A percentile compares a stretch with the other conserved stretches of the same genome.
phyloP scores from a whole-genome alignment of 31 red algal genomes.

The Endocladia muricata region DNA sequence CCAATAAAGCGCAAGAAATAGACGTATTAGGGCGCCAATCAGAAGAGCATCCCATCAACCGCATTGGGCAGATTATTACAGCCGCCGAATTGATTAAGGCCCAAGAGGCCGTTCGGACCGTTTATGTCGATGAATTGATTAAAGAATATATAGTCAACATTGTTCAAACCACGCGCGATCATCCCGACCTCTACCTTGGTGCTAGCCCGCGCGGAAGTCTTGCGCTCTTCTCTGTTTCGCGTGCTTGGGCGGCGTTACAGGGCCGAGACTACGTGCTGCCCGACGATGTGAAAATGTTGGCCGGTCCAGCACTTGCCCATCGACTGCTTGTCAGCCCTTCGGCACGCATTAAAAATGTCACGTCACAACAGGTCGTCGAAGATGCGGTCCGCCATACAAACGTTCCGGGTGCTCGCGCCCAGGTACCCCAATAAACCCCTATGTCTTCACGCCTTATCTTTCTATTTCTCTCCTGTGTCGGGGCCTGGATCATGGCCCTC shows the following conservation, averaged over 20 bases:
- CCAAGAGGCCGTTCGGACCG: background rate
- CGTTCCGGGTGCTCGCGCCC: too few species aligned
- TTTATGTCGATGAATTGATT: background rate
- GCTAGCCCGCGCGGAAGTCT: background rate
- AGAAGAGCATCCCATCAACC: background rate
- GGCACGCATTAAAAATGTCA: too few species aligned
- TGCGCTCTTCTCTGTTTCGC: background rate
- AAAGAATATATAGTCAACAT: background rate
- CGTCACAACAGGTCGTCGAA: too few species aligned
- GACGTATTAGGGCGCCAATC: background rate
- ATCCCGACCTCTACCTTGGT: background rate
- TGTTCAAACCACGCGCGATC: background rate
- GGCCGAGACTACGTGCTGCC: slow-evolving; percentile 7
- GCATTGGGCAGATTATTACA: too few species aligned
- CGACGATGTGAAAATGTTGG: slow-evolving; percentile 2
- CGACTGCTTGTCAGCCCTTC: too few species aligned
- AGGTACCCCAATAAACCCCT: too few species aligned
- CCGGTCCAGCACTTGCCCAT: background rate
- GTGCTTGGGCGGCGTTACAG: background rate
- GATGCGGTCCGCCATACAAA: too few species aligned
- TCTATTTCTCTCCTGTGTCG: too few species aligned
- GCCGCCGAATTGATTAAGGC: background rate
- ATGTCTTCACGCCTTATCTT: too few species aligned
- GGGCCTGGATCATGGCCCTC: too few species aligned
- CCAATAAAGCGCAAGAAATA: background rate